These are phyloP conservation scores for Lolium perenne DNA, from an alignment of 176 grass and related monocot genomes.

Conservation along the genomic window DNA sequence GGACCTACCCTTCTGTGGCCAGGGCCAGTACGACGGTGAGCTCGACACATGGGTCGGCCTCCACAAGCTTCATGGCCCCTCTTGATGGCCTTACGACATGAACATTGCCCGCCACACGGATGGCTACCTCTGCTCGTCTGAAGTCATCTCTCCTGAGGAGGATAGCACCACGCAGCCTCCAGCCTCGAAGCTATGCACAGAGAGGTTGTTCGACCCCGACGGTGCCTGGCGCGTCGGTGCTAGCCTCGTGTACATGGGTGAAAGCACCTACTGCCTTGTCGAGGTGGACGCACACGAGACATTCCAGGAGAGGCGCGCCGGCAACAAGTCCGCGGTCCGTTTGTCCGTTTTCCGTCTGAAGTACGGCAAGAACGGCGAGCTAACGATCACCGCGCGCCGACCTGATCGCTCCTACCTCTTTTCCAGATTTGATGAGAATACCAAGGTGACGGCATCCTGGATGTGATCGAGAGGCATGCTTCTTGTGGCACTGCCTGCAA, in stretches of 20 bases:
- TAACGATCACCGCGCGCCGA: not conserved
- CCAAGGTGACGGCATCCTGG: not conserved
- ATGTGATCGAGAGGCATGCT: not conserved
- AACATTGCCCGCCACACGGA: not conserved
- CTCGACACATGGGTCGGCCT: not conserved
- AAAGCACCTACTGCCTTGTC: not conserved
- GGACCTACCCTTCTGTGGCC: not conserved
- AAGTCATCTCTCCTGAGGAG: not conserved
- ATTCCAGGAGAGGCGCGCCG: not conserved
- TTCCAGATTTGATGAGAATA: not conserved
- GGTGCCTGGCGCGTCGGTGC: not conserved
- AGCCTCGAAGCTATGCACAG: not conserved
- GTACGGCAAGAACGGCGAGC: not conserved
- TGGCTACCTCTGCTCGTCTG: not conserved
- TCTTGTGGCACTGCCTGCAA: too few relatives aligned
- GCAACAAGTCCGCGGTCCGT: not conserved
- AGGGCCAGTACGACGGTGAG: not conserved
- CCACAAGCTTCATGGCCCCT: not conserved
- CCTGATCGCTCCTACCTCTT: not conserved
- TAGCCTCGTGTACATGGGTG: not conserved
- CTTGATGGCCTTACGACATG: not conserved
- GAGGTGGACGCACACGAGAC: not conserved
- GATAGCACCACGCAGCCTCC: not conserved
- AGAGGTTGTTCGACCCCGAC: not conserved
- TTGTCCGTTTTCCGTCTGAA: not conserved